Evolutionary conservation across 169 alveolate species (phyloP).

Genomic region (Cryptosporidium parvum): DNA sequence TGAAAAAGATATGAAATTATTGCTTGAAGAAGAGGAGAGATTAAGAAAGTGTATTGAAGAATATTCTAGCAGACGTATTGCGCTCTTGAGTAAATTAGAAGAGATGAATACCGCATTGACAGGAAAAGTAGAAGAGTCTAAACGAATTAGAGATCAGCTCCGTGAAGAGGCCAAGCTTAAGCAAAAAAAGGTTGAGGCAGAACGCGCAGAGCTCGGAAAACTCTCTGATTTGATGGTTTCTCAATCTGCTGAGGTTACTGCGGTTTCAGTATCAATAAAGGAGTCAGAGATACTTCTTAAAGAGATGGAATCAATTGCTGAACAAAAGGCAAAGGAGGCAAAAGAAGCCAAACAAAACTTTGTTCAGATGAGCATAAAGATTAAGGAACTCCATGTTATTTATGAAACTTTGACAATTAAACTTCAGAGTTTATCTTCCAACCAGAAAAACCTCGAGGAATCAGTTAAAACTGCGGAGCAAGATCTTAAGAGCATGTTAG

Average conservation of each 20-base stretch:
- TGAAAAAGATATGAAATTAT: slow-evolving; percentile 19
- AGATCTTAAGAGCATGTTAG: slow-evolving; percentile 11
- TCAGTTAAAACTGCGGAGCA: slow-evolving; percentile 15
- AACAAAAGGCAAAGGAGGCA: slow-evolving; percentile 18
- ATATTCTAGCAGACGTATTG: slow-evolving; percentile 10
- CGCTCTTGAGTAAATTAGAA: background rate
- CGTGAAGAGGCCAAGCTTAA: slow-evolving; percentile 5
- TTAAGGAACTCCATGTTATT: slow-evolving; percentile 14
- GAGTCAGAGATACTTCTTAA: slow-evolving; percentile 36
- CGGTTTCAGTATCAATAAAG: slow-evolving; percentile 14
- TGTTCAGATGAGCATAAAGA: slow-evolving; percentile 24
- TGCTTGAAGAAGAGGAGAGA: slow-evolving; percentile 41
- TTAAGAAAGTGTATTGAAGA: slow-evolving; percentile 33
- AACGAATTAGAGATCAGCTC: background rate
- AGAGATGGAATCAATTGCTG: slow-evolving; percentile 3
- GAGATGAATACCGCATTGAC: background rate
- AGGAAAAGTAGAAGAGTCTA: slow-evolving; percentile 53
- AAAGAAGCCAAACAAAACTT: slow-evolving; percentile 8
- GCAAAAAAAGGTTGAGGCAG: background rate
- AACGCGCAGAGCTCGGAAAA: slow-evolving; percentile 34
- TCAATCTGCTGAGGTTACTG: slow-evolving; percentile 45
- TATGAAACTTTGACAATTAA: slow-evolving; percentile 11
- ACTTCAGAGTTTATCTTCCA: background rate
- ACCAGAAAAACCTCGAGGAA: slow-evolving; percentile 19
- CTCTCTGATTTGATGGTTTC: background rate